Conservation (phyloP, 148 eudicot species). For the Cornus florida region DNA sequence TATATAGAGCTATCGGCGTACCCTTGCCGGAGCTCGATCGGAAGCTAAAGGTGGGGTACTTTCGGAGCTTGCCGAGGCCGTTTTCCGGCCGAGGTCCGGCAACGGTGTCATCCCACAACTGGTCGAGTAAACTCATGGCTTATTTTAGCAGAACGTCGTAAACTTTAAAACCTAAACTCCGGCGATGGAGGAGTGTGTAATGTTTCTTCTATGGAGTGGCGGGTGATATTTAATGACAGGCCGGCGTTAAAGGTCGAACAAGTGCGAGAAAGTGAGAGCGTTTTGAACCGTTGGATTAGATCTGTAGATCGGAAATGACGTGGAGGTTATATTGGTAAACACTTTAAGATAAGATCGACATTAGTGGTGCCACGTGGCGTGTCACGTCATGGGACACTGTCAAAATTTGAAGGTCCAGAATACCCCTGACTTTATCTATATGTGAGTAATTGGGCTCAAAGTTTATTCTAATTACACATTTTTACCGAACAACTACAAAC, state of each 20-base stretch:
- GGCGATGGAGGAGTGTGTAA: background rate
- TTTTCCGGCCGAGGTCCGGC: slow-evolving; percentile 84
- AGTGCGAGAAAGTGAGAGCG: background rate
- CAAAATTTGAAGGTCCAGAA: background rate
- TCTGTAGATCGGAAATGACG: slow-evolving; percentile 6
- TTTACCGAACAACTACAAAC: background rate
- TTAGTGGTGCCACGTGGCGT: background rate
- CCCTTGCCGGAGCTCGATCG: slow-evolving; percentile 65
- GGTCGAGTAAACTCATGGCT: slow-evolving; percentile 64
- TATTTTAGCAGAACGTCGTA: background rate
- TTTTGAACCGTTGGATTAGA: slow-evolving; percentile 51
- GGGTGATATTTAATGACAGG: slow-evolving; percentile 29
- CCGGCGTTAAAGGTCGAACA: slow-evolving; percentile 30
- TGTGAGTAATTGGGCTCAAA: background rate
- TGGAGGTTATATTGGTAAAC: slow-evolving; percentile 6
- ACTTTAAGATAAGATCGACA: slow-evolving; percentile 10
- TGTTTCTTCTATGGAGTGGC: background rate
- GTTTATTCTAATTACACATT: background rate
- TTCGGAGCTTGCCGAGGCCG: slow-evolving; percentile 83
- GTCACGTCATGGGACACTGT: slow-evolving; percentile 4
- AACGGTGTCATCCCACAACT: slow-evolving; percentile 85
- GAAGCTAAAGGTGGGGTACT: slow-evolving; percentile 42
- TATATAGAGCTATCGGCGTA: slow-evolving; percentile 16
- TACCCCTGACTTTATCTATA: background rate
- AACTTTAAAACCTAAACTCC: background rate